Conservation (phyloP, 495 filamentous ascomycete genomes). For the Gamarada debralockiae region DNA sequence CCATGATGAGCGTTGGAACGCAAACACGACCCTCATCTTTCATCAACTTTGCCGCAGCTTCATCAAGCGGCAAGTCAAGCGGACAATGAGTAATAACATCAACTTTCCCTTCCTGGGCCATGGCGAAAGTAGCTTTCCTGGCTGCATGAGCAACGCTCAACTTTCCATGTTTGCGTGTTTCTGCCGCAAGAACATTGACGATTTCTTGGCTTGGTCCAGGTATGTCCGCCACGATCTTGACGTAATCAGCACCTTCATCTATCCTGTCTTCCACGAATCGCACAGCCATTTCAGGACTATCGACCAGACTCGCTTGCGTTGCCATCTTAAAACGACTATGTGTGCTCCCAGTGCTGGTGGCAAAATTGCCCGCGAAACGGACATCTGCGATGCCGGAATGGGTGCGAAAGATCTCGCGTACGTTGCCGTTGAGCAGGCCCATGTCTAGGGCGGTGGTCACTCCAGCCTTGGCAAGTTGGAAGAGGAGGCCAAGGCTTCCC, state of each 20-base stretch:
- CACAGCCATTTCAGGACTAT: conserved; percentile 24
- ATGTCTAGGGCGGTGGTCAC: conserved; percentile 21
- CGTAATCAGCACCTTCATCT: conserved; percentile 34
- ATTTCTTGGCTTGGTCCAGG: conserved; percentile 28
- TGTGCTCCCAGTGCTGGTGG: conserved; percentile 5
- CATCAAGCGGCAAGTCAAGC: conserved; percentile 26
- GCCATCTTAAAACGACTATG: neutral
- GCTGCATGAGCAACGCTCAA: conserved; percentile 30
- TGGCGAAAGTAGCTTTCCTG: conserved; percentile 13
- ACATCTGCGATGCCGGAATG: conserved; percentile 1
- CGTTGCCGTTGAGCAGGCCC: neutral
- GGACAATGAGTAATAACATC: conserved; percentile 35
- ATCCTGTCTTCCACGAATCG: conserved; percentile 32
- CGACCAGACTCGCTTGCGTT: conserved; percentile 11
- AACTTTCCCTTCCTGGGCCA: conserved; percentile 24
- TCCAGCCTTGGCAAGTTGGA: conserved; percentile 6
- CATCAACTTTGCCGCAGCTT: conserved; percentile 16
- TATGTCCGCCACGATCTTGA: conserved; percentile 35
- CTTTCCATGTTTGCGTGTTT: conserved; percentile 20
- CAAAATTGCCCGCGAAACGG: neutral
- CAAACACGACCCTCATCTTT: conserved; percentile 16
- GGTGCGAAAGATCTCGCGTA: neutral
- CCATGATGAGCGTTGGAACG: conserved; percentile 32
- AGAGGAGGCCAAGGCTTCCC: too few species aligned
- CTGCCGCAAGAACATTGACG: conserved; percentile 25